phyloP scores from a whole-genome alignment of 371 early-diverging fungal species.

The Nosema muscidifuracis region DNA sequence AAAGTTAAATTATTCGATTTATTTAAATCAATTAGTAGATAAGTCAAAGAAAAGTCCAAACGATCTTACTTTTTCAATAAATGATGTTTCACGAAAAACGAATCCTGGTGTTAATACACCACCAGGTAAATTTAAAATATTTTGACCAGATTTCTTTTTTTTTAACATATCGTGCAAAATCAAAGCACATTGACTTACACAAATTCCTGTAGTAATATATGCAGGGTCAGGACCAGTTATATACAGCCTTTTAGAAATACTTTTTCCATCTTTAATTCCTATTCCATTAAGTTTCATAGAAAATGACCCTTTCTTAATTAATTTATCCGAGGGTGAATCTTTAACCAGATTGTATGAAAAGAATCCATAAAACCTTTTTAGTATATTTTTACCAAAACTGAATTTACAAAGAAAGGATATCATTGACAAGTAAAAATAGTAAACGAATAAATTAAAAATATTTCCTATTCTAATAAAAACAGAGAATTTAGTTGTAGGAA shows the following conservation, averaged over 20 bases:
- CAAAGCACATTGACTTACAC: constrained; percentile 43
- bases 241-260: constrained; percentile 20
- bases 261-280: constrained; percentile 28
- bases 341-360: constrained; percentile 54
- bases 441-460: constrained; percentile 21
- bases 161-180: constrained; percentile 18
- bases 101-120: constrained; percentile 62
- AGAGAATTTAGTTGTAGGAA: constrained; percentile 11
- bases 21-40: constrained; percentile 6
- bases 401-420: constrained; percentile 35
- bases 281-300: constrained; percentile 42
- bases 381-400: constrained; percentile 18
- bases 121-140: constrained; percentile 7
- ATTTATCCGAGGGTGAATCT: constrained; percentile 37
- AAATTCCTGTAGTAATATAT: constrained; percentile 59
- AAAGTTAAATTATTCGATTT: constrained; percentile 10
- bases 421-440: constrained; percentile 17
- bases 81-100: constrained; percentile 51
- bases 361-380: constrained; percentile 31
- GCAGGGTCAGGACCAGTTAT: constrained; percentile 63
- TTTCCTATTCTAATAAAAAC: constrained; percentile 29
- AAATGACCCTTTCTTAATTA: constrained; percentile 52
- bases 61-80: constrained; percentile 46
- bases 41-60: constrained; percentile 53
- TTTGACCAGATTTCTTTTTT: background rate